Percentiles rank a stretch among this genome's conserved stretches.
Evolutionary conservation across 768 basidiomycete species (phyloP).

Genomic region (Crucibulum laeve): DNA sequence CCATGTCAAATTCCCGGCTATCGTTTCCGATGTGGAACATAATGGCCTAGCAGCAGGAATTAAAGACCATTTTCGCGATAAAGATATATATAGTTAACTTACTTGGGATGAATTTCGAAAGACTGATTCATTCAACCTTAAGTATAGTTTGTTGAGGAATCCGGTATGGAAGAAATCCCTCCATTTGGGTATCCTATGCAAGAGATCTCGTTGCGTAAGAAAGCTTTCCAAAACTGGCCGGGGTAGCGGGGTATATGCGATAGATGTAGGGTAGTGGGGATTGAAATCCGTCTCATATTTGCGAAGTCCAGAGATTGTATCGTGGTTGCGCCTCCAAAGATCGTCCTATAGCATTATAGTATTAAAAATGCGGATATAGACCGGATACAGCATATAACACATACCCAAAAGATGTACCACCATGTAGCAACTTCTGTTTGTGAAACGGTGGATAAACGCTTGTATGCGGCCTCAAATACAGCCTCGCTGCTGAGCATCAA

Average conservation of each 20-base stretch:
- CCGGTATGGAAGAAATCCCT: constrained; percentile 56
- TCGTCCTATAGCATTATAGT: constrained; percentile 49
- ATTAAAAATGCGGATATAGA: constrained; percentile 2
- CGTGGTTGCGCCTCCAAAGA: constrained; percentile 66
- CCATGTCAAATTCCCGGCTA: constrained; percentile 53
- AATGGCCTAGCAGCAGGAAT: constrained; percentile 40
- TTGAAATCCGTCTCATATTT: constrained; percentile 58
- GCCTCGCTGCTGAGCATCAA: constrained; percentile 41
- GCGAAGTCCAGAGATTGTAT: constrained; percentile 45
- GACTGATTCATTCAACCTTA: constrained; percentile 64
- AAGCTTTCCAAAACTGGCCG: constrained; percentile 62
- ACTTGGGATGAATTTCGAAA: constrained; percentile 53
- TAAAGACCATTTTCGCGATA: background rate
- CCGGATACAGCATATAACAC: constrained; percentile 10
- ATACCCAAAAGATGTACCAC: constrained; percentile 82
- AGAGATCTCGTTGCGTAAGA: constrained; percentile 55
- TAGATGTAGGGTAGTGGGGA: constrained; percentile 66
- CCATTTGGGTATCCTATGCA: constrained; percentile 38
- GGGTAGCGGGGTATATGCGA: constrained; percentile 69
- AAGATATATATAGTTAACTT: constrained; percentile 19
- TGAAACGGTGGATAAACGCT: constrained; percentile 48
- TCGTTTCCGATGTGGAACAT: constrained; percentile 59
- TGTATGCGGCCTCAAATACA: constrained; percentile 46
- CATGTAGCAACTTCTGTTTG: constrained; percentile 49
- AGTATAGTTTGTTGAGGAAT: constrained; percentile 69